A percentile compares a stretch with the other conserved stretches of the same genome.
Conservation (phyloP, 2,329 filamentous ascomycete genomes). For the Raffaelea albimanens region DNA sequence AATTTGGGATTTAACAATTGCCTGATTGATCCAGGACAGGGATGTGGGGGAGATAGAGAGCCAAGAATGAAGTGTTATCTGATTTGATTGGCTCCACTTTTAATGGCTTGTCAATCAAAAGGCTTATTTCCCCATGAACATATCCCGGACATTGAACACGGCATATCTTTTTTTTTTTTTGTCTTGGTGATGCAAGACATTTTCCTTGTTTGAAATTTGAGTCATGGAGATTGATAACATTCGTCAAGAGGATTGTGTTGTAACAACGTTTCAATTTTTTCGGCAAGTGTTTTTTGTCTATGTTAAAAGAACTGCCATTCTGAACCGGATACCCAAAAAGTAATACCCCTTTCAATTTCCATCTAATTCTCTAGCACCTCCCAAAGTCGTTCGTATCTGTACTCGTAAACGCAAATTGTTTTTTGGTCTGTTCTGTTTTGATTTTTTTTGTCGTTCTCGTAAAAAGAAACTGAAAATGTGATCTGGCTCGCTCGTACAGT, state of each 20-base stretch:
- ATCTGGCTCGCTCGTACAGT: not conserved
- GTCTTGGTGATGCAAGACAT: not conserved
- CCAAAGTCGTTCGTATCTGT: too few relatives aligned
- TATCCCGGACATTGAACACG: not conserved
- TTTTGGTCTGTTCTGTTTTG: not conserved
- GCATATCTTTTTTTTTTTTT: not conserved
- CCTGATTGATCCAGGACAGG: not conserved
- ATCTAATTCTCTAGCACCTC: too few relatives aligned
- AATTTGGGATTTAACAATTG: not conserved
- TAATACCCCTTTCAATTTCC: not conserved
- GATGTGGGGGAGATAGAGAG: not conserved
- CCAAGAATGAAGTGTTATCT: not conserved
- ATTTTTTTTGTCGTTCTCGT: not conserved
- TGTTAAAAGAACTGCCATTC: not conserved
- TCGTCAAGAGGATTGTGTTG: not conserved
- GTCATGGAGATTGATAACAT: not conserved
- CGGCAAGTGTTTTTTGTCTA: not conserved
- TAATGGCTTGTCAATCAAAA: too few relatives aligned
- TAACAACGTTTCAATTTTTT: not conserved
- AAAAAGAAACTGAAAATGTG: not conserved
- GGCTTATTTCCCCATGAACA: too few relatives aligned
- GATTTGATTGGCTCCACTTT: too few relatives aligned
- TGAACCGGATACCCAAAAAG: too few relatives aligned
- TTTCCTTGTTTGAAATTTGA: not conserved
- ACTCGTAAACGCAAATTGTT: not conserved